Conservation (phyloP, 2,329 filamentous ascomycete species). For the Gliomastix tumulicola region DNA sequence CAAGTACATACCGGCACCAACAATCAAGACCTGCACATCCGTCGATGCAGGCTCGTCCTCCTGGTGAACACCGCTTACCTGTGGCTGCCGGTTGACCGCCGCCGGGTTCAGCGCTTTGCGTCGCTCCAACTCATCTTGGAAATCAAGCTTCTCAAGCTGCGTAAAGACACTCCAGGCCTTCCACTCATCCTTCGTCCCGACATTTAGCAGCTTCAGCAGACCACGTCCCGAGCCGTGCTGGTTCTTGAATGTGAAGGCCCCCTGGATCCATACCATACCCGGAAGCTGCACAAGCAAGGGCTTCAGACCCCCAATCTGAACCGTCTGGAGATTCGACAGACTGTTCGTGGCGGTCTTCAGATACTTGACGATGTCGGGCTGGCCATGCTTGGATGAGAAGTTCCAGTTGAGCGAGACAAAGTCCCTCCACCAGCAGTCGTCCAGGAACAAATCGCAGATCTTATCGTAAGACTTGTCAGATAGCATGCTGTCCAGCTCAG, state of each 20-base stretch:
- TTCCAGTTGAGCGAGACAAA: constrained; percentile 16
- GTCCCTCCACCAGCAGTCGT: constrained; percentile 17
- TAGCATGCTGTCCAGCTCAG: neutral
- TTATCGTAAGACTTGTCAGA: neutral
- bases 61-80: neutral
- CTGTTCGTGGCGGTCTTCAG: neutral
- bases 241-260: neutral
- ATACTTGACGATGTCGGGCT: constrained; percentile 6
- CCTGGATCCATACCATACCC: constrained; percentile 1
- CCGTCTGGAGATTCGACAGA: neutral
- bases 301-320: neutral
- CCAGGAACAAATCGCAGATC: constrained; percentile 10
- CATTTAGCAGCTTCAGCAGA: neutral
- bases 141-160: constrained; percentile 1
- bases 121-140: constrained; percentile 1
- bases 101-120: too few species aligned
- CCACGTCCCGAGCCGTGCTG: neutral
- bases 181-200: neutral
- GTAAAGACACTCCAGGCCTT: constrained; percentile 1
- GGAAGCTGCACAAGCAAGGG: neutral
- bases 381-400: constrained; percentile 13
- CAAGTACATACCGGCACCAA: neutral
- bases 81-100: neutral
- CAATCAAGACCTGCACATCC: neutral
- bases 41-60: neutral